Evolutionary conservation across 805 yeast species (phyloP).

Genomic region (Groenewaldozyma salmanticensis): DNA sequence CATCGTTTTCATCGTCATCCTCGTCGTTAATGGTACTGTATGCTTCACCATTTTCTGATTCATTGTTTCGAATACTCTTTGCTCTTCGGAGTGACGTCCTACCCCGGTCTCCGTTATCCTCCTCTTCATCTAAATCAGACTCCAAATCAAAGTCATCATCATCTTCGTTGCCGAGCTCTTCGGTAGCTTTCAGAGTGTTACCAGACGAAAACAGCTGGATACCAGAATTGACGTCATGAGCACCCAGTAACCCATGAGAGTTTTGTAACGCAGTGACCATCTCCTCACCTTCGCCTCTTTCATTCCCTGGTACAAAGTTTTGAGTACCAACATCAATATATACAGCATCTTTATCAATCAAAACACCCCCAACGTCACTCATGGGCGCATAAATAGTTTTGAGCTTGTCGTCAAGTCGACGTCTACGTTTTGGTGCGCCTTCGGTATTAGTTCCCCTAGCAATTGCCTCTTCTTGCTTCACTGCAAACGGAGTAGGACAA

Average conservation of each 20-base stretch:
- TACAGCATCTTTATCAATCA: constrained; percentile 95
- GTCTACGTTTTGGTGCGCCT: constrained; percentile 46
- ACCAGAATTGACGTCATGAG: constrained; percentile 55
- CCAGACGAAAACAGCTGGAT: constrained; percentile 64
- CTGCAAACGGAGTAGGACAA: constrained; percentile 93
- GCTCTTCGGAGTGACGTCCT: constrained; percentile 57
- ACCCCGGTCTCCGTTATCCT: constrained; percentile 46
- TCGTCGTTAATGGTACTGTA: constrained; percentile 11
- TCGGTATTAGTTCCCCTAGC: constrained; percentile 43
- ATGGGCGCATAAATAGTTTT: constrained; percentile 96
- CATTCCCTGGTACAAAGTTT: constrained; percentile 51
- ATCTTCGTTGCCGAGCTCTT: constrained; percentile 33
- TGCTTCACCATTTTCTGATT: constrained; percentile 32
- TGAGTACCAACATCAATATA: constrained; percentile 69
- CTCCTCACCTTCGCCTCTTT: constrained; percentile 77
- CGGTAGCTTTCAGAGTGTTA: constrained; percentile 37
- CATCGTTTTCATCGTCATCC: constrained; percentile 18
- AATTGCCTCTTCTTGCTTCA: constrained; percentile 58
- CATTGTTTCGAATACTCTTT: constrained; percentile 32
- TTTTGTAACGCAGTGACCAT: constrained; percentile 74
- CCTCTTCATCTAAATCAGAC: constrained; percentile 20
- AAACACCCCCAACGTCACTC: constrained; percentile 99
- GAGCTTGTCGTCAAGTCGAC: constrained; percentile 87
- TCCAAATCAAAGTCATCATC: no score
- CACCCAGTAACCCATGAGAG: constrained; percentile 50